Base-by-base conservation (phyloP, 768 basidiomycete species). In the Mycena maculata region DNA sequence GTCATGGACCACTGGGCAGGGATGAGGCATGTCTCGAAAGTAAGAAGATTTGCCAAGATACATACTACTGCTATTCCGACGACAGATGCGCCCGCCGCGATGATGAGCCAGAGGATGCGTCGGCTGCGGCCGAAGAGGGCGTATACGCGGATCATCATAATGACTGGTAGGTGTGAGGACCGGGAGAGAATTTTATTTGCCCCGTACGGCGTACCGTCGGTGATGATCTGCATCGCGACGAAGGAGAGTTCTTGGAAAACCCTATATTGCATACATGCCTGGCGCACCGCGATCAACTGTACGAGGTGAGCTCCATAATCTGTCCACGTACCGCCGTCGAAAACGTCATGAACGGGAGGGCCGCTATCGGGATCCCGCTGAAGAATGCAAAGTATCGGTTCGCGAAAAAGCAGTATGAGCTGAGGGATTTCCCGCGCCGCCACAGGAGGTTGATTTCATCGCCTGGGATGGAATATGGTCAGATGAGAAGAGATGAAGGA, bases 331-430 rank as follows among this genome's bases (percentile, higher is more conserved):
- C 67, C 20, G 36, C 11, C 18, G 6, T 0, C 1, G 67, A 64
- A 13, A 69, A 27, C 4, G 57, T 48, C 15, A 69, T 8, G 23
- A 69, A 64, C 4, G 63, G 62, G 12, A 60, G 36, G 18, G 30
- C n/a, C 15, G 57, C 31, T 8, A 48, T 38, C 3, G 58, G 31
- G 15, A 69, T 59, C 8, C 39, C 38, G 33, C 45, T 55, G 30
- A 64, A 13, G 58, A 76, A 57, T 0, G 75, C 74, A 10, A 77
- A 31, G 36, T 82, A 82, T 3, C 80, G 76, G 66, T 81, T 82
- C 16, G 76, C 28, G 39, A 75, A 74, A 62, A 81, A 81, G 20
- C 76, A 57, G 18, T 73, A 61, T 2, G 75, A 68, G n/a, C 74
- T 67, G 10, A 60, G 2, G 2, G 70, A 64, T 33, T 71, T 71